Base-by-base conservation (phyloP, 2,329 filamentous ascomycete genomes). In the Cladosporium sp. region DNA sequence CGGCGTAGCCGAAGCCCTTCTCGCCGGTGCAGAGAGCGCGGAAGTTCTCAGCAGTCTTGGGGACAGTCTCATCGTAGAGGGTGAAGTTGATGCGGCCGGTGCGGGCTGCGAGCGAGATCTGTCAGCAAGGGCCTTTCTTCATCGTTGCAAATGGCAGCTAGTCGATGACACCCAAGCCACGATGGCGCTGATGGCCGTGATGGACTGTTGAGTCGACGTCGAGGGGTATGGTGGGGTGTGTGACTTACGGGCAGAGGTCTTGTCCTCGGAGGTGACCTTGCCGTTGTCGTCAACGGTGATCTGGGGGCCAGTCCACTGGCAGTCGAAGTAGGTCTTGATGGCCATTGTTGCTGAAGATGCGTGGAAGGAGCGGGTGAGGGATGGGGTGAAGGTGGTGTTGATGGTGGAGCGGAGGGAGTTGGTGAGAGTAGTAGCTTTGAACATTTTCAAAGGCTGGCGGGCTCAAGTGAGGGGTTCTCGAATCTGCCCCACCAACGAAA, bases 21-120 rank as follows among this genome's bases (percentile, higher is more conserved):
- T 98, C 94, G 73, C 94, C 94, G 1, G 94, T 97, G 85, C 93
- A 97, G 71, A 97, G 89, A 68, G 89, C 88, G 75, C 93, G 92
- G 86, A 98, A 98, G 86, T 98, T 98, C 78, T 97, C 93, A 72
- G 90, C 92, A 82, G 94, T 97, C 88, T 91, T 95, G 80, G 94
- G 94, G 79, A 96, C 92, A 69, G 88, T 85, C 72, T 92, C 86
- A 79, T 94, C 87, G 86, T 85, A 97, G 79, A 98, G 92, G 76
- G 89, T 88, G 86, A 97, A 96, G 85, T 87, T 90, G 86, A 98
- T 91, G 78, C 91, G 90, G 76, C 90, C 92, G 62, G 74, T 75
- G 83, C 95, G 90, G 69, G 81, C 92, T 92, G 67, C 57, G 52
- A 47, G 26, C 18, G 36, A 12, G 73, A 51, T 63, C n/a, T 69